A percentile compares a stretch with the other conserved stretches of the same genome.
Evolutionary conservation across 495 filamentous ascomycete species (phyloP).

Genomic region (Tuber calosporum): DNA sequence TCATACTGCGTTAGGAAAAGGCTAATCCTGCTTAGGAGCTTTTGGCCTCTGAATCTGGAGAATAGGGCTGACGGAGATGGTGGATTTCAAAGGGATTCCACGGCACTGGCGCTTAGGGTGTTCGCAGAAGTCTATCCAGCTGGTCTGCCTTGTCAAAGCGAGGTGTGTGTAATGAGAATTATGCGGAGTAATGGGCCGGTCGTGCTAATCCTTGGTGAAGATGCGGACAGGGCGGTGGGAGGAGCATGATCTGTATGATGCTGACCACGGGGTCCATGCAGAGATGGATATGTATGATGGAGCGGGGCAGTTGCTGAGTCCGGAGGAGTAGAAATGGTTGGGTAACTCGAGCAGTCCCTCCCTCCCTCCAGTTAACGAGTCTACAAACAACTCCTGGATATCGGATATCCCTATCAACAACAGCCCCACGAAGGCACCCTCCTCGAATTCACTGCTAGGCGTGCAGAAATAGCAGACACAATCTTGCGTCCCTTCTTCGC

Average conservation of each 20-base stretch:
- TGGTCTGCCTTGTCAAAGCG: too few species aligned
- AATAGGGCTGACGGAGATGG: too few species aligned
- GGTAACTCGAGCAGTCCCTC: constrained; percentile 42
- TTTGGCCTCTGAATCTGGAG: too few species aligned
- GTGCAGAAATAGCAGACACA: constrained; percentile 70
- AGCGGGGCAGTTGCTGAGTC: constrained; percentile 70
- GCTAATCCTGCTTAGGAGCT: too few species aligned
- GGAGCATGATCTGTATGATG: constrained; percentile 72
- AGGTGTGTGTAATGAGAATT: too few species aligned
- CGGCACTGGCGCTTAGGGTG: too few species aligned
- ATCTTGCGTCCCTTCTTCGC: constrained; percentile 77
- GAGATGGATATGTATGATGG: constrained; percentile 86
- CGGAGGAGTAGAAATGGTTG: constrained; percentile 85
- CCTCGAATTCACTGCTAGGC: constrained; percentile 68
- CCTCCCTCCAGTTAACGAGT: not conserved
- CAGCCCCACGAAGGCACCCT: constrained; percentile 71
- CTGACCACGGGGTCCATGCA: constrained; percentile 59
- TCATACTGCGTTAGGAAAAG: too few species aligned
- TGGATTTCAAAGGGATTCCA: too few species aligned
- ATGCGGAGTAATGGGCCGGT: too few species aligned
- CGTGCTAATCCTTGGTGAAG: too few species aligned
- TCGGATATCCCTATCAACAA: constrained; percentile 64
- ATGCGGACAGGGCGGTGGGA: too few species aligned
- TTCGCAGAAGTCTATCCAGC: too few species aligned
- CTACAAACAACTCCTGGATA: constrained; percentile 12